These are phyloP conservation scores for Penicillium sp. DNA, from an alignment of 2,329 filamentous ascomycete genomes.

Conservation along the genomic window DNA sequence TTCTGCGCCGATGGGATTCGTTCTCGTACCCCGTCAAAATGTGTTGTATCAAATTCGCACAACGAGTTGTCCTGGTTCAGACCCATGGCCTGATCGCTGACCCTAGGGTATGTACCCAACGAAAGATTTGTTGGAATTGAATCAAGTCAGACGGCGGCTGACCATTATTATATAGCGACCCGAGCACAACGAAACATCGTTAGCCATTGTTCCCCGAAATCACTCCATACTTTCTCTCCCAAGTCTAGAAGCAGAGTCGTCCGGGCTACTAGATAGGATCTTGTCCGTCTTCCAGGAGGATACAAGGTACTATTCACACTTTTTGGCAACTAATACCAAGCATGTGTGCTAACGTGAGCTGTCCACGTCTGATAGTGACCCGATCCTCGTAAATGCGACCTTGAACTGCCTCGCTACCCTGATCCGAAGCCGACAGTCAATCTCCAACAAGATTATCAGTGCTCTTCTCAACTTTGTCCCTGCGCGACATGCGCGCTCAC, in stretches of 20 bases:
- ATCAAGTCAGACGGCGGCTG: slow-evolving; percentile 14
- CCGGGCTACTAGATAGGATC: slow-evolving; percentile 86
- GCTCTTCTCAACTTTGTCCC: slow-evolving; percentile 91
- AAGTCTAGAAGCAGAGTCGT: slow-evolving; percentile 89
- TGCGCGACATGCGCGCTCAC: slow-evolving; percentile 75
- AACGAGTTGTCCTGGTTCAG: slow-evolving; percentile 89
- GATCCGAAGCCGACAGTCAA: slow-evolving; percentile 78
- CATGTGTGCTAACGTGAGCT: slow-evolving; percentile 13
- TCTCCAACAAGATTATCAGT: slow-evolving; percentile 83
- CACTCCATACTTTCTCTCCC: slow-evolving; percentile 80
- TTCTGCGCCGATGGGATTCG: slow-evolving; percentile 85
- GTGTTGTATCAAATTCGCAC: slow-evolving; percentile 97
- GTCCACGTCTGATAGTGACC: slow-evolving; percentile 65
- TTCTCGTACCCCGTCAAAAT: slow-evolving; percentile 78
- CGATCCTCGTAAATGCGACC: slow-evolving; percentile 85
- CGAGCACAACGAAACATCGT: slow-evolving; percentile 80
- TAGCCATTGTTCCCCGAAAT: slow-evolving; percentile 81
- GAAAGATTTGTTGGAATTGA: background rate
- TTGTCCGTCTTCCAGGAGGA: slow-evolving; percentile 84
- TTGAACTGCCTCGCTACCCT: slow-evolving; percentile 85
- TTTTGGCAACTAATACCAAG: background rate
- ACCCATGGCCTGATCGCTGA: slow-evolving; percentile 82
- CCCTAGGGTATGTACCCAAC: slow-evolving; percentile 68
- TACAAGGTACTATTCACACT: slow-evolving; percentile 63
- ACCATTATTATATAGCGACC: slow-evolving; percentile 57